phyloP scores from a whole-genome alignment of 148 eudicot genomes.

The Euryodendron excelsum region DNA sequence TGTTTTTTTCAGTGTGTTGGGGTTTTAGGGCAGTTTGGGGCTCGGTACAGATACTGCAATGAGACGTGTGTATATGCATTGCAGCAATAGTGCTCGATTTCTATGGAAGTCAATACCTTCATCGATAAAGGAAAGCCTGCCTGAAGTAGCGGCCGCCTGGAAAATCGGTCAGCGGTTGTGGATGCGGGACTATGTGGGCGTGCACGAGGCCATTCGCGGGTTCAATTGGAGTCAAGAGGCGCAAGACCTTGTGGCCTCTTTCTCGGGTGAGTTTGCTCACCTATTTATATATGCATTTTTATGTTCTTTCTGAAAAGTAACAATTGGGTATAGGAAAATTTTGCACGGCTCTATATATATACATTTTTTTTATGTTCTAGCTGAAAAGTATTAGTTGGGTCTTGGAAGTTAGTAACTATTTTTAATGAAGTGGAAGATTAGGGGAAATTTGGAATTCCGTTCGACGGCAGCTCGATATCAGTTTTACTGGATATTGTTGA shows the following conservation, averaged over 20 bases:
- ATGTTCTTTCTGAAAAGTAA: not conserved
- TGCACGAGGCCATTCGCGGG: conserved; percentile 68
- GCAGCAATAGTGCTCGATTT: conserved; percentile 91
- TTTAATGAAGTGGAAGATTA: not conserved
- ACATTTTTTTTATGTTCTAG: no score
- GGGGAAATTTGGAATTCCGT: not conserved
- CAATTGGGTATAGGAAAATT: no score
- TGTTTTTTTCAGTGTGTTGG: no score
- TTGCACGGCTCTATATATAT: no score
- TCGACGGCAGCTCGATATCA: not conserved
- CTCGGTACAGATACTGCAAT: no score
- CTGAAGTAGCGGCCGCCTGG: conserved; percentile 81
- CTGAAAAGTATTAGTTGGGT: not conserved
- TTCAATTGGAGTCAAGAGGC: conserved; percentile 73
- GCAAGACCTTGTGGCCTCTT: conserved; percentile 57
- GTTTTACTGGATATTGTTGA: not conserved
- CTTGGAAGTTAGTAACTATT: not conserved
- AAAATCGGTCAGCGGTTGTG: conserved; percentile 78
- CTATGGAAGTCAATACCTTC: conserved; percentile 76
- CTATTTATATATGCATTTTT: not conserved
- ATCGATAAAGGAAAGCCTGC: conserved; percentile 58
- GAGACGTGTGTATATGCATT: conserved; percentile 9
- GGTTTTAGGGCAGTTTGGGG: no score
- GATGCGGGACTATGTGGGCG: conserved; percentile 70
- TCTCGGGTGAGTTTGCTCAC: conserved; percentile 46